Conservation (phyloP, 176 grass and related monocot genomes). For the Panicum miliaceum region DNA sequence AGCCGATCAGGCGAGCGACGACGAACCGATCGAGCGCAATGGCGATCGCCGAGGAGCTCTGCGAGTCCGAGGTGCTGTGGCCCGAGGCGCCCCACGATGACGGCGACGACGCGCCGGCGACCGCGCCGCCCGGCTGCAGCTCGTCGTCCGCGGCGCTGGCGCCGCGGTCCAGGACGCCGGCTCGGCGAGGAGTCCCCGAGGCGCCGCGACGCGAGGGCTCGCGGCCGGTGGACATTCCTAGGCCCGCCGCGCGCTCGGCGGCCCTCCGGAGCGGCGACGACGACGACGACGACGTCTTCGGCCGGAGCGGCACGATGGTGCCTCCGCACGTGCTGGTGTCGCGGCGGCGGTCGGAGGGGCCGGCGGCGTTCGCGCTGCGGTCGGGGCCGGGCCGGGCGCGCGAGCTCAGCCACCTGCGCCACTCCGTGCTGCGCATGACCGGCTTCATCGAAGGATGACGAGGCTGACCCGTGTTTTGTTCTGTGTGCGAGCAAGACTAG, state of each 20-base stretch:
- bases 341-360: constrained; percentile 31
- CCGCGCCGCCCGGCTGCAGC: constrained; percentile 7
- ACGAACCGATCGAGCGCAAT: constrained; percentile 17
- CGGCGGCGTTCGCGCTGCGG: constrained; percentile 59
- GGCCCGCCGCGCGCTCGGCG: background rate
- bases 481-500: background rate
- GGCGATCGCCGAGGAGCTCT: constrained; percentile 56
- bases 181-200: background rate
- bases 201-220: background rate
- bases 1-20: background rate
- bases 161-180: background rate
- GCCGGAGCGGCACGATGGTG: constrained; percentile 33
- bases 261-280: constrained; percentile 16
- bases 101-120: background rate
- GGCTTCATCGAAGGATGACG: constrained; percentile 80
- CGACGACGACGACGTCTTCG: background rate
- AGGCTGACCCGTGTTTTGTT: background rate
- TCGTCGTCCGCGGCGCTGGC: background rate
- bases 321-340: constrained; percentile 76
- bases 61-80: constrained; percentile 71
- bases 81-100: constrained; percentile 42
- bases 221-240: constrained; percentile 50
- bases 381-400: constrained; percentile 64
- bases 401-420: constrained; percentile 67
- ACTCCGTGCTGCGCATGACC: constrained; percentile 77